phyloP scores from a whole-genome alignment of 2,329 filamentous ascomycete genomes.

The Aspergillus pseudotamarii region DNA sequence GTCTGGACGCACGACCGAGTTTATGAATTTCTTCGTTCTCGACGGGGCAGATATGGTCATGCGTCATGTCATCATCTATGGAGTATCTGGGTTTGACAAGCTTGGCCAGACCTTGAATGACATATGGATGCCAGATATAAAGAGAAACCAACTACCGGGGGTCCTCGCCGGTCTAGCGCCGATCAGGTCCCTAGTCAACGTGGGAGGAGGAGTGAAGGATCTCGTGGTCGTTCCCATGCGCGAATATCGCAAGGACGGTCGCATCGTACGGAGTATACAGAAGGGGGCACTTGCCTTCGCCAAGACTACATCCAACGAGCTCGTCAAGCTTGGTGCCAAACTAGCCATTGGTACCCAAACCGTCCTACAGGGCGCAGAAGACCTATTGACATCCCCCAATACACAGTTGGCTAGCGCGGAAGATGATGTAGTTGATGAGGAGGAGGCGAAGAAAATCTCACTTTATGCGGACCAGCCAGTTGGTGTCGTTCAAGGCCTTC shows the following conservation, averaged over 20 bases:
- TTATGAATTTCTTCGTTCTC: slow-evolving; percentile 97
- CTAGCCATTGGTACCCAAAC: slow-evolving; percentile 93
- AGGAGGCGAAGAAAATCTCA: slow-evolving; percentile 77
- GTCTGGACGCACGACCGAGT: slow-evolving; percentile 92
- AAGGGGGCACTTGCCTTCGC: slow-evolving; percentile 91
- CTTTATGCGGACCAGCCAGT: slow-evolving; percentile 94
- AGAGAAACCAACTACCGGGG: slow-evolving; percentile 81
- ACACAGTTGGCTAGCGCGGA: slow-evolving; percentile 51
- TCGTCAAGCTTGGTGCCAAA: slow-evolving; percentile 94
- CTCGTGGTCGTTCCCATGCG: slow-evolving; percentile 86
- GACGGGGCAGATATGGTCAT: slow-evolving; percentile 86
- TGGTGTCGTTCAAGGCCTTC: slow-evolving; percentile 81
- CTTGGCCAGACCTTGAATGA: slow-evolving; percentile 89
- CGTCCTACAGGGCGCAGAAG: slow-evolving; percentile 86
- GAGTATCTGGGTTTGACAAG: slow-evolving; percentile 85
- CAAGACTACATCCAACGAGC: slow-evolving; percentile 87
- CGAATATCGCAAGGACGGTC: slow-evolving; percentile 92
- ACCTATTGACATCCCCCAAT: slow-evolving; percentile 58
- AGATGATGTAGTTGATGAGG: slow-evolving; percentile 65
- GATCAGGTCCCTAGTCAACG: slow-evolving; percentile 86
- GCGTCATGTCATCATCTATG: slow-evolving; percentile 88
- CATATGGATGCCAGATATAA: slow-evolving; percentile 95
- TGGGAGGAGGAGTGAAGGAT: slow-evolving; percentile 83
- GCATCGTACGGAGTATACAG: slow-evolving; percentile 85
- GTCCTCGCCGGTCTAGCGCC: slow-evolving; percentile 87